phyloP scores from a whole-genome alignment of 306 rosid genomes.

The Malus sylvestris region DNA sequence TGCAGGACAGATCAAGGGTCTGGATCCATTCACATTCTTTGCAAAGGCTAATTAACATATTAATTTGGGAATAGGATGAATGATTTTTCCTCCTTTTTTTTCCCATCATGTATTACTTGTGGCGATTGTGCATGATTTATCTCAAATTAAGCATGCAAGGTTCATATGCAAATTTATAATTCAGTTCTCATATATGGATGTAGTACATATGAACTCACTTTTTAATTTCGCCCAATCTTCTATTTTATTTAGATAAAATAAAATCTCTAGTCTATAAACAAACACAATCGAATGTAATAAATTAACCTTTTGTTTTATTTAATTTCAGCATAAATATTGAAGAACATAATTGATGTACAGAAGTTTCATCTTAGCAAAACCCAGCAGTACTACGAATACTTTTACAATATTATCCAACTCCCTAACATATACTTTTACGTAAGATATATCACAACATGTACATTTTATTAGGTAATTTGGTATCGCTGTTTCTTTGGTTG shows the following conservation, averaged over 20 bases:
- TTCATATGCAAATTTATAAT: no score
- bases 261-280: neutral
- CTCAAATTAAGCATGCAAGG: neutral
- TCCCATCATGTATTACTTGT: neutral
- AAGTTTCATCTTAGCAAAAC: neutral
- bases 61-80: neutral
- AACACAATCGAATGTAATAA: neutral
- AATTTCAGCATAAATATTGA: neutral
- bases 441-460: neutral
- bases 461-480: slow-evolving; percentile 19
- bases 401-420: neutral
- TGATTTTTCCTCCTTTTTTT: neutral
- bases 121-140: neutral
- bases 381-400: neutral
- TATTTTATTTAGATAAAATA: no score
- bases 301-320: neutral
- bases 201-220: no score
- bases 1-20: neutral
- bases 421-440: neutral
- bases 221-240: no score
- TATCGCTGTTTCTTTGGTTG: slow-evolving; percentile 31
- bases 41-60: neutral
- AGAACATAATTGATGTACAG: neutral
- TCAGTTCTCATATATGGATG: no score
- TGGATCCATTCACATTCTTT: no score